These are phyloP conservation scores for Xylaria scruposa DNA, from an alignment of 495 filamentous ascomycete species.

Conservation along the genomic window DNA sequence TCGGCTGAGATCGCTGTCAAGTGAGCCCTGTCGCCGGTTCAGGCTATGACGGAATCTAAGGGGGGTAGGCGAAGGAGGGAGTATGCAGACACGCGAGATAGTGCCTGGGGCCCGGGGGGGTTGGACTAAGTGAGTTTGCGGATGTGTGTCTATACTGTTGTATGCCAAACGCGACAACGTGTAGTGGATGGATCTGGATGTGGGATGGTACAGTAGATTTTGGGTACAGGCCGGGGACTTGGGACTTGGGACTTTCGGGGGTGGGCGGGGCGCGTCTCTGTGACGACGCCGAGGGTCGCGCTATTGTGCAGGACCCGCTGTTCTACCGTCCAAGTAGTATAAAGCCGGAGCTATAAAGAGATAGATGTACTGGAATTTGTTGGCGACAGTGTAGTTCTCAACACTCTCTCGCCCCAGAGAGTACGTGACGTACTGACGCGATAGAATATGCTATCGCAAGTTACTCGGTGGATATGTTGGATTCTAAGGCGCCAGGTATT, in stretches of 20 bases:
- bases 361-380: background rate
- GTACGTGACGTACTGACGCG: background rate
- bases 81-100: slow-evolving; percentile 36
- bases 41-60: slow-evolving; percentile 55
- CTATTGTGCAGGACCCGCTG: slow-evolving; percentile 31
- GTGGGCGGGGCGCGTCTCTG: slow-evolving; percentile 29
- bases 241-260: slow-evolving; percentile 17
- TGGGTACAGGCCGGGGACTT: slow-evolving; percentile 19
- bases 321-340: slow-evolving; percentile 1
- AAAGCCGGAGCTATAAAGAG: background rate
- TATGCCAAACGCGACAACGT: slow-evolving; percentile 22
- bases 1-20: slow-evolving; percentile 41
- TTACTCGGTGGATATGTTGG: background rate
- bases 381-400: background rate
- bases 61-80: slow-evolving; percentile 41
- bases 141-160: slow-evolving; percentile 28
- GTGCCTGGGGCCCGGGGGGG: slow-evolving; percentile 14
- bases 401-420: background rate
- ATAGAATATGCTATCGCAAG: background rate
- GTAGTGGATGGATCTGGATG: slow-evolving; percentile 23
- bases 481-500: background rate
- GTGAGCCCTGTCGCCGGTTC: slow-evolving; percentile 51
- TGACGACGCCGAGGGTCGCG: slow-evolving; percentile 42
- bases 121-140: slow-evolving; percentile 15
- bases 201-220: slow-evolving; percentile 24